Evolutionary conservation across 2,329 filamentous ascomycete species (phyloP).

Genomic region (Zymoseptoria crescenta): DNA sequence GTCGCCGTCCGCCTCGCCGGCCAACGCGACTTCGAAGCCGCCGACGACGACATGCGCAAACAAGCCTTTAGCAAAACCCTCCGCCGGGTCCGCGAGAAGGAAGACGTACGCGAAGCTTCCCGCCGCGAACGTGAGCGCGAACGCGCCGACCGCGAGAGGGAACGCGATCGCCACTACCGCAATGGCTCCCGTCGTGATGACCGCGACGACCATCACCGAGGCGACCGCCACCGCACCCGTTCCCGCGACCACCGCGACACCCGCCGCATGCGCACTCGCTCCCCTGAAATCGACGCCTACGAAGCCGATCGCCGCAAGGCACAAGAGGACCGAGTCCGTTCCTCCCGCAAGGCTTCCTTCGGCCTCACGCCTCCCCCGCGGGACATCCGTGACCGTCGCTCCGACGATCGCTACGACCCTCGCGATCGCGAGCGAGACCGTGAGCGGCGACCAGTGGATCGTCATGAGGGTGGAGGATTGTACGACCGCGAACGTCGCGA

Average conservation of each 20-base stretch:
- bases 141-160: slow-evolving; percentile 21
- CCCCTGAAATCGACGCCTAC: slow-evolving; percentile 84
- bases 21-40: slow-evolving; percentile 77
- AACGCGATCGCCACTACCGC: slow-evolving; percentile 49
- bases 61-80: slow-evolving; percentile 87
- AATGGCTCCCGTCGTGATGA: slow-evolving; percentile 36
- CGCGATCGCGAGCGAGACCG: slow-evolving; percentile 10
- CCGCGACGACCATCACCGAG: slow-evolving; percentile 22
- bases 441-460: background rate
- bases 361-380: slow-evolving; percentile 31
- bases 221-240: background rate
- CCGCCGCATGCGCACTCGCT: slow-evolving; percentile 50
- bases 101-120: slow-evolving; percentile 63
- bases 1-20: slow-evolving; percentile 72
- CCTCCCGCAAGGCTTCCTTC: slow-evolving; percentile 65
- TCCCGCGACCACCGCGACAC: slow-evolving; percentile 38
- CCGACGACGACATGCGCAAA: slow-evolving; percentile 73
- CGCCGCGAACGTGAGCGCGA: slow-evolving; percentile 38
- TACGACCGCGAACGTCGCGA: slow-evolving; percentile 84
- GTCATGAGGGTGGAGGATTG: slow-evolving; percentile 2
- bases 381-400: slow-evolving; percentile 15
- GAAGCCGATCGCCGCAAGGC: slow-evolving; percentile 92
- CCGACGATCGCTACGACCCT: slow-evolving; percentile 17
- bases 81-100: slow-evolving; percentile 81
- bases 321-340: slow-evolving; percentile 86